phyloP scores from a whole-genome alignment of 139 green algal species.

The Tetraselmis chui region DNA sequence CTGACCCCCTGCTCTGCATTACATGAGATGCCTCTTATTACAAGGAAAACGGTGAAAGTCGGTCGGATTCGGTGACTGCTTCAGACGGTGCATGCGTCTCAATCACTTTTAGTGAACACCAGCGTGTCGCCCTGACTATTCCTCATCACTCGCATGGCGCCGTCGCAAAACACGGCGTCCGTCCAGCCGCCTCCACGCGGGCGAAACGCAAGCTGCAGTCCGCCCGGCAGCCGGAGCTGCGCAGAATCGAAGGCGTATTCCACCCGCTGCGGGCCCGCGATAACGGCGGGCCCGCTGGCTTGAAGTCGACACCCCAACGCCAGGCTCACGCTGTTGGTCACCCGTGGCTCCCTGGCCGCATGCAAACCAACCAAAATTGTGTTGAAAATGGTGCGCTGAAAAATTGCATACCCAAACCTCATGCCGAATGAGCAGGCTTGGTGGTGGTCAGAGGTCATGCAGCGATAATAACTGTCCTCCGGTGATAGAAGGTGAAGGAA shows the following conservation, averaged over 20 bases:
- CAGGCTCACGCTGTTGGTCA: not conserved
- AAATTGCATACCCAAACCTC: too few relatives aligned
- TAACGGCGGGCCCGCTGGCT: not conserved
- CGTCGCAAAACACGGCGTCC: not conserved
- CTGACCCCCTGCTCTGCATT: too few relatives aligned
- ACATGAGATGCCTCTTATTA: too few relatives aligned
- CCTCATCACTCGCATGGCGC: not conserved
- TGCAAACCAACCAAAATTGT: too few relatives aligned
- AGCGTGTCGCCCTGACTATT: not conserved
- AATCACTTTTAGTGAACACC: too few relatives aligned
- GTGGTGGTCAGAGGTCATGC: too few relatives aligned
- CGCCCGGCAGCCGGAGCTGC: not conserved
- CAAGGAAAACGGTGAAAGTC: too few relatives aligned
- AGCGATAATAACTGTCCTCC: not conserved
- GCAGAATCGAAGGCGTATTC: not conserved
- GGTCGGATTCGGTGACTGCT: too few relatives aligned
- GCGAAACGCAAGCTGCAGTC: not conserved
- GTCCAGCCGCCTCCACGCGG: not conserved
- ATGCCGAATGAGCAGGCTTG: too few relatives aligned
- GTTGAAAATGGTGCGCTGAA: too few relatives aligned
- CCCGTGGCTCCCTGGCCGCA: not conserved
- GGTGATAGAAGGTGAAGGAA: not conserved
- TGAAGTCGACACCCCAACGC: not conserved
- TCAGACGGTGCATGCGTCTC: too few relatives aligned
- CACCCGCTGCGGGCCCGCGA: not conserved